Base-by-base conservation (phyloP, 2,329 filamentous ascomycete genomes). In the Neofusicoccum sp. region DNA sequence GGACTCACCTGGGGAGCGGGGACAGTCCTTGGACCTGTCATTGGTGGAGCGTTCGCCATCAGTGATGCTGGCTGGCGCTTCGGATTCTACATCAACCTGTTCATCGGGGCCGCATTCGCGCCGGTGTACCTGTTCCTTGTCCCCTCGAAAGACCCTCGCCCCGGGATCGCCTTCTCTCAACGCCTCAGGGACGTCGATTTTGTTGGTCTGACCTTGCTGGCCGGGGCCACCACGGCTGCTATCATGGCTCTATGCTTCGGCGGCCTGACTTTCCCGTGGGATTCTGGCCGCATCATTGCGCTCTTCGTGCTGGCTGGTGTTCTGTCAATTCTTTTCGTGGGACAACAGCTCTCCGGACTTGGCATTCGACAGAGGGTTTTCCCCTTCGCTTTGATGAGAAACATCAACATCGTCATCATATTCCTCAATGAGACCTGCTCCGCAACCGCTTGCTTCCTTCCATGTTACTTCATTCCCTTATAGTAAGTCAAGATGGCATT, bases 191-290 rank as follows among this genome's bases (percentile, higher is more conserved):
- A 43, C 5, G 33, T 48, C 7, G 24, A 31, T 11, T 41, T 62
- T 26, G 4, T 44, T 26, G 58, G 56, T 28, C 45, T 11, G 63
- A 67, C 53, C 66, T 60, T 59, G 41, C 81, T 4, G 82, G 82
- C 1, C 0, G 80, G 74, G 1, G 72, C 74, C 14, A 76, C 78
- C 40, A 66, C 74, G 1, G 69, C 70, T 6, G 64, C 80, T 36
- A 33, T 81, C 24, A 77, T 86, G 69, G 81, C 76, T 1, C 75
- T 85, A 61, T 75, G 74, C 56, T 82, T 85, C 44, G 83, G 80
- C 5, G 83, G 84, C 1, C 69, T 71, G 0, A 36, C 76, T 3
- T 86, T 78, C 58, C 65, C 73, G 0, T 86, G 83, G 83, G 65
- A 71, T 58, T 73, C 71, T 6, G 75, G 72, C 0, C 67, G 72